Evolutionary conservation across 2,329 filamentous ascomycete species (phyloP).

Genomic region (Penicillium sp.): DNA sequence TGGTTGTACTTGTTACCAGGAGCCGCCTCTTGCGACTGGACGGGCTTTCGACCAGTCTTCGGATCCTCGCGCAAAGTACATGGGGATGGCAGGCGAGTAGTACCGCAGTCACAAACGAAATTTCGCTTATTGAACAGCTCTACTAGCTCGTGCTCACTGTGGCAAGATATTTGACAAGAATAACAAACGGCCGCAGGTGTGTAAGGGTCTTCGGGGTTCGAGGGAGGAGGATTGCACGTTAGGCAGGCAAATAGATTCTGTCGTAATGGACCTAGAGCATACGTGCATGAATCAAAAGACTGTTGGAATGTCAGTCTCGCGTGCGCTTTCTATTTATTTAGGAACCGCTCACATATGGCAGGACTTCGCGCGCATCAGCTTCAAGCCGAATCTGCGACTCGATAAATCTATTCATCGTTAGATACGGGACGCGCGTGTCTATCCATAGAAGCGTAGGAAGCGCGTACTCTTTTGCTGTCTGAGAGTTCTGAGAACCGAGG

Average conservation of each 20-base stretch:
- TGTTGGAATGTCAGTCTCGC: slow-evolving; percentile 37
- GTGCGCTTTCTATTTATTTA: slow-evolving; percentile 1
- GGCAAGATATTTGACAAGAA: slow-evolving; percentile 92
- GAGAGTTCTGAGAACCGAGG: slow-evolving; percentile 58
- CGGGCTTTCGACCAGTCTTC: slow-evolving; percentile 72
- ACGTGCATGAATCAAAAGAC: slow-evolving; percentile 93
- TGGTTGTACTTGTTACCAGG: slow-evolving; percentile 86
- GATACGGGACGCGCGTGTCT: not conserved
- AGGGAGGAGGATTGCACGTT: slow-evolving; percentile 82
- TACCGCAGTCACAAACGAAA: slow-evolving; percentile 96
- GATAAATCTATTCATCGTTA: slow-evolving; percentile 64
- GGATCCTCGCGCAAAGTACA: slow-evolving; percentile 74
- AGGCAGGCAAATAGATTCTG: slow-evolving; percentile 90
- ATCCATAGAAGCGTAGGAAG: not conserved
- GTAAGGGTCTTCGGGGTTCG: slow-evolving; percentile 60
- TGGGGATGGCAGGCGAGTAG: slow-evolving; percentile 70
- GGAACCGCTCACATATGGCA: slow-evolving; percentile 71
- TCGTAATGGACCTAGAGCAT: slow-evolving; percentile 80
- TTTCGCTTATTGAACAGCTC: slow-evolving; percentile 95
- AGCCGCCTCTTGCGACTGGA: slow-evolving; percentile 69
- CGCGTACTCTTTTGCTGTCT: slow-evolving; percentile 68
- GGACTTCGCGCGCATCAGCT: slow-evolving; percentile 87
- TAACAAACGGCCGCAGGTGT: slow-evolving; percentile 86
- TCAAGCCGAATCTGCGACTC: slow-evolving; percentile 86
- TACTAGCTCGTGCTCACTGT: slow-evolving; percentile 90